Evolutionary conservation across 1,284 basidiomycete species (phyloP).

Genomic region (Irpex sp.): DNA sequence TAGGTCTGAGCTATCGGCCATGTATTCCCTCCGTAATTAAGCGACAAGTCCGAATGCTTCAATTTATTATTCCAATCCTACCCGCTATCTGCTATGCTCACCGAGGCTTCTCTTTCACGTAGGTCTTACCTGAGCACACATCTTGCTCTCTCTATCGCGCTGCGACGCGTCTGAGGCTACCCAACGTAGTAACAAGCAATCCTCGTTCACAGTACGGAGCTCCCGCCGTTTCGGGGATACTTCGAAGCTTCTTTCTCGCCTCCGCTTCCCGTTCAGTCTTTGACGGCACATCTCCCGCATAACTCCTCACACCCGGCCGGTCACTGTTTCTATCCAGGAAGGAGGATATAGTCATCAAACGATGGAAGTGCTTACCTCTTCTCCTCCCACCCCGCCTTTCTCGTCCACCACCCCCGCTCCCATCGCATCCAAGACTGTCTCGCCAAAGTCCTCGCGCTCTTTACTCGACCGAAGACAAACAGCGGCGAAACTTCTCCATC

Average conservation of each 20-base stretch:
- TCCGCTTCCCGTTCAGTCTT: not conserved
- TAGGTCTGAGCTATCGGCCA: not conserved
- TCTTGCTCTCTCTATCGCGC: not conserved
- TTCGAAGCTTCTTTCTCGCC: not conserved
- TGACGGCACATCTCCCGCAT: not conserved
- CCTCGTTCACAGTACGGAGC: not conserved
- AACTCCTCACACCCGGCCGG: not conserved
- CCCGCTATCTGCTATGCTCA: not conserved
- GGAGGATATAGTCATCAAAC: not conserved
- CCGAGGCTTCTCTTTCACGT: not conserved
- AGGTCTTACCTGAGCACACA: not conserved
- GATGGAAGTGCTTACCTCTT: not conserved
- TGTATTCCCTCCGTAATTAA: not conserved
- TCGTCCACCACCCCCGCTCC: not conserved
- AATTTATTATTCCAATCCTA: not conserved
- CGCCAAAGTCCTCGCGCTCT: constrained; percentile 7
- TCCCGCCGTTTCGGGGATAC: not conserved
- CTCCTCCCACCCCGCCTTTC: not conserved
- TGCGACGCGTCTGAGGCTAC: no score
- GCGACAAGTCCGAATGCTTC: not conserved
- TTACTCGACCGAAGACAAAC: constrained; percentile 20
- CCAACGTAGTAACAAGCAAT: no score
- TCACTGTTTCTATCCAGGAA: no score
- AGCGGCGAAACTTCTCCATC: constrained; percentile 5
- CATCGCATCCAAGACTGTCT: not conserved